A percentile compares a stretch with the other conserved stretches of the same genome.
phyloP scores from a whole-genome alignment of 1,284 basidiomycete species.

The Meira miltonrushii region DNA sequence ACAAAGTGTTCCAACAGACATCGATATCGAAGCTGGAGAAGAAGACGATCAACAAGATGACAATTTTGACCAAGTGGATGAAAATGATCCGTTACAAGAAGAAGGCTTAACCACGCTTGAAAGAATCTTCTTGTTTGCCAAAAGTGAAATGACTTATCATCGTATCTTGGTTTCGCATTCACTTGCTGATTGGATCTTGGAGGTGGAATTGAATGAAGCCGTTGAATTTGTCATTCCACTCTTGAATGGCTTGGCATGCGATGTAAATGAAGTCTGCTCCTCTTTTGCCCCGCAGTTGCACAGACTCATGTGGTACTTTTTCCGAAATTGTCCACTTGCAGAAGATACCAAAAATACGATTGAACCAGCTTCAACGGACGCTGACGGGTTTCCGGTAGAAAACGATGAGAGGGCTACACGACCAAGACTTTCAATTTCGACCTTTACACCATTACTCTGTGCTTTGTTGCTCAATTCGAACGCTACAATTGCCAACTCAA shows the following conservation, averaged over 20 bases:
- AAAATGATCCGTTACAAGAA: slow-evolving; percentile 10
- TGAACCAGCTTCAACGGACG: background rate
- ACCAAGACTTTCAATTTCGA: slow-evolving; percentile 67
- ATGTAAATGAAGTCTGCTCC: slow-evolving; percentile 86
- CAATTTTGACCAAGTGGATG: background rate
- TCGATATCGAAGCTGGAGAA: background rate
- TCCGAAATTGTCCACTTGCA: slow-evolving; percentile 60
- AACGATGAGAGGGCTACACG: slow-evolving; percentile 31
- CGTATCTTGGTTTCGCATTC: slow-evolving; percentile 64
- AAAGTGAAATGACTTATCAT: slow-evolving; percentile 70
- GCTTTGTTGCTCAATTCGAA: slow-evolving; percentile 79
- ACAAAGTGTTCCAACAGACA: background rate
- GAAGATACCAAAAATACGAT: slow-evolving; percentile 9
- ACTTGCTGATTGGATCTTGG: slow-evolving; percentile 48
- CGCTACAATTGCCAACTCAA: slow-evolving; percentile 66
- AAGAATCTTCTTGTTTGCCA: slow-evolving; percentile 86
- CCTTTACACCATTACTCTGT: slow-evolving; percentile 86
- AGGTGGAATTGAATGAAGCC: slow-evolving; percentile 70
- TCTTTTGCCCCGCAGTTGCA: slow-evolving; percentile 78
- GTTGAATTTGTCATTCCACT: slow-evolving; percentile 90
- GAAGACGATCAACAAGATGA: slow-evolving; percentile 1
- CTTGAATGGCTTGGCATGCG: slow-evolving; percentile 77
- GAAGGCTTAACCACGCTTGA: slow-evolving; percentile 68
- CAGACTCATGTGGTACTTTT: slow-evolving; percentile 88
- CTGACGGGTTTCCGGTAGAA: slow-evolving; percentile 21